phyloP scores from a whole-genome alignment of 1,139 yeast species.

The Taphrina flavorubra region DNA sequence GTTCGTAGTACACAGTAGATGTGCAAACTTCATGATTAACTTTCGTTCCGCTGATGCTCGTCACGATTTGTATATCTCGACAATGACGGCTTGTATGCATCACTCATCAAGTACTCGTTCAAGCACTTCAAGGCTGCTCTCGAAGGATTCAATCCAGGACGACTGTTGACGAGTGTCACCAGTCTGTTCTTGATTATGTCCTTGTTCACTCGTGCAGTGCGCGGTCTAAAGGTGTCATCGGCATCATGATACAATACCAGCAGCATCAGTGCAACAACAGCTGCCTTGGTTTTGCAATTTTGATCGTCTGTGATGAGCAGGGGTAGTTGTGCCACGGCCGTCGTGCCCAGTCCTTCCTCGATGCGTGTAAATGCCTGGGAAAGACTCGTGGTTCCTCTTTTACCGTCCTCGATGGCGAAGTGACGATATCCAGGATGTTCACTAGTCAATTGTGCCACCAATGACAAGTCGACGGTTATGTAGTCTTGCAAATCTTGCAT shows the following conservation, averaged over 20 bases:
- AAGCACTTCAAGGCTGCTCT: conserved; percentile 75
- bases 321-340: neutral
- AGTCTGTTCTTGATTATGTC: conserved; percentile 64
- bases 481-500: neutral
- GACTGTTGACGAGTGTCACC: conserved; percentile 56
- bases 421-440: neutral
- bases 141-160: conserved; percentile 69
- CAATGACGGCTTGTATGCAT: conserved; percentile 49
- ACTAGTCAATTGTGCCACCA: neutral
- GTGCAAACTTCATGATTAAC: too few species aligned
- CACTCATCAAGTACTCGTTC: conserved; percentile 54
- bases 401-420: conserved; percentile 6
- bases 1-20: too few species aligned
- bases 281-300: conserved; percentile 65
- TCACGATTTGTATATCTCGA: too few species aligned
- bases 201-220: conserved; percentile 48
- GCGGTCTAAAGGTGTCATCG: conserved; percentile 53
- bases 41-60: too few species aligned
- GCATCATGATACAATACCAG: conserved; percentile 58
- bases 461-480: conserved; percentile 2
- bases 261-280: conserved; percentile 58
- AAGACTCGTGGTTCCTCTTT: conserved; percentile 10
- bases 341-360: neutral
- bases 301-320: conserved; percentile 58
- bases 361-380: conserved; percentile 17